These are phyloP conservation scores for Juncus inflexus DNA, from an alignment of 176 grass and related monocot species.

Conservation along the genomic window DNA sequence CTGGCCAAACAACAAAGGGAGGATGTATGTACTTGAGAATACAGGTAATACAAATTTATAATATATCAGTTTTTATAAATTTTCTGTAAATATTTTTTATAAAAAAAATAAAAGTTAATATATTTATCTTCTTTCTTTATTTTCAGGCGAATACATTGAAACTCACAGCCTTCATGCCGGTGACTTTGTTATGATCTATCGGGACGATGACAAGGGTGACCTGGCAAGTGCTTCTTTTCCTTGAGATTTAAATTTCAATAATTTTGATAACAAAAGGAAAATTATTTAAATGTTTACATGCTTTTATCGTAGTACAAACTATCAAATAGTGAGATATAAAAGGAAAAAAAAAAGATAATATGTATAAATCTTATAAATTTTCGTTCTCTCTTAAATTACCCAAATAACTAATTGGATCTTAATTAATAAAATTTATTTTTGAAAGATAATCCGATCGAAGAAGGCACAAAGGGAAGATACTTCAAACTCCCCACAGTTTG, in stretches of 20 bases:
- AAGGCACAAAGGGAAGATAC: constrained; percentile 38
- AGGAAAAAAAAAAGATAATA: too few species aligned
- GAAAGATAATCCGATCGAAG: constrained; percentile 74
- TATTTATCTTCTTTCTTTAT: neutral
- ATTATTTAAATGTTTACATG: too few species aligned
- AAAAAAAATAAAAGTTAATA: too few species aligned
- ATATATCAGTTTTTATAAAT: too few species aligned
- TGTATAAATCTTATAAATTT: too few species aligned
- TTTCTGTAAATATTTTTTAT: too few species aligned
- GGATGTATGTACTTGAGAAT: constrained; percentile 98
- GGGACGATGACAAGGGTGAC: constrained; percentile 63
- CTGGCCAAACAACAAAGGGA: constrained; percentile 97
- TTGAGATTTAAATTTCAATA: neutral
- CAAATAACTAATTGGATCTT: neutral
- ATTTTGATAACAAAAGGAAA: too few species aligned
- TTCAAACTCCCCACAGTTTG: constrained; percentile 39
- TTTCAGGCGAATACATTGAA: constrained; percentile 68
- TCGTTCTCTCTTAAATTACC: neutral
- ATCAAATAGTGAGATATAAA: too few species aligned
- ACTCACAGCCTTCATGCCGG: constrained; percentile 68
- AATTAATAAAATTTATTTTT: constrained; percentile 1
- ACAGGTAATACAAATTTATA: constrained; percentile 34
- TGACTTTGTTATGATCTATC: constrained; percentile 92
- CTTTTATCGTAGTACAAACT: too few species aligned
- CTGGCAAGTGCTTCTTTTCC: constrained; percentile 41